Evolutionary conservation across 768 basidiomycete species (phyloP).

Genomic region (Podaxis mareebaensis): DNA sequence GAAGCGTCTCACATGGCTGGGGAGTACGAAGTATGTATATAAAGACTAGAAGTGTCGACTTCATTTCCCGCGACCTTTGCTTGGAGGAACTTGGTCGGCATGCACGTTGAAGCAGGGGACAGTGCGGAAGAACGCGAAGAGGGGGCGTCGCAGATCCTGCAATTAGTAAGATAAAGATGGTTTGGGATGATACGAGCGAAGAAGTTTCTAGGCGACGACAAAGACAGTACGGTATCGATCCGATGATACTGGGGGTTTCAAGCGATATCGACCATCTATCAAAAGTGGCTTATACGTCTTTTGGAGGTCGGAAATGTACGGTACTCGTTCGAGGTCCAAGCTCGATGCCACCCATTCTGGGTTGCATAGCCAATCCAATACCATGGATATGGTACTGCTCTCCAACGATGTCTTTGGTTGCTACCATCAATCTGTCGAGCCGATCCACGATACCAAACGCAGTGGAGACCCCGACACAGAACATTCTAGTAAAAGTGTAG

Average conservation of each 20-base stretch:
- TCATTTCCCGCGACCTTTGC: too few relatives aligned
- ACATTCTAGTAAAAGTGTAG: constrained; percentile 44
- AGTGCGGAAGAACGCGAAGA: neutral
- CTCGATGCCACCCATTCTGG: neutral
- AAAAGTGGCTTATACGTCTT: neutral
- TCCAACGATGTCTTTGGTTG: constrained; percentile 83
- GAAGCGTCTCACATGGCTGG: neutral
- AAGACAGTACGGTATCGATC: neutral
- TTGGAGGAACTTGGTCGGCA: too few relatives aligned
- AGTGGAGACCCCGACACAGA: constrained; percentile 74
- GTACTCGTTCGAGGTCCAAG: neutral
- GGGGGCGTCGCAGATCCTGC: neutral
- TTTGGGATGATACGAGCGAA: too few relatives aligned
- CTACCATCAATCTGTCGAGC: constrained; percentile 77
- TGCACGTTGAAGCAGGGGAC: too few relatives aligned
- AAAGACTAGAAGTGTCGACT: too few relatives aligned
- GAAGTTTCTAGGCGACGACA: neutral
- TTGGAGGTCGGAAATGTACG: constrained; percentile 7
- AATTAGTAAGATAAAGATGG: too few relatives aligned
- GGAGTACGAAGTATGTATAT: too few relatives aligned
- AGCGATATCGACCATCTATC: neutral
- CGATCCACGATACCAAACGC: constrained; percentile 69
- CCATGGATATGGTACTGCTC: constrained; percentile 87
- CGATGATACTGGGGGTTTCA: neutral
- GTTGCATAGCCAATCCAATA: constrained; percentile 36